Conservation (phyloP, 768 basidiomycete species). For the Hirschioporus abietinus region DNA sequence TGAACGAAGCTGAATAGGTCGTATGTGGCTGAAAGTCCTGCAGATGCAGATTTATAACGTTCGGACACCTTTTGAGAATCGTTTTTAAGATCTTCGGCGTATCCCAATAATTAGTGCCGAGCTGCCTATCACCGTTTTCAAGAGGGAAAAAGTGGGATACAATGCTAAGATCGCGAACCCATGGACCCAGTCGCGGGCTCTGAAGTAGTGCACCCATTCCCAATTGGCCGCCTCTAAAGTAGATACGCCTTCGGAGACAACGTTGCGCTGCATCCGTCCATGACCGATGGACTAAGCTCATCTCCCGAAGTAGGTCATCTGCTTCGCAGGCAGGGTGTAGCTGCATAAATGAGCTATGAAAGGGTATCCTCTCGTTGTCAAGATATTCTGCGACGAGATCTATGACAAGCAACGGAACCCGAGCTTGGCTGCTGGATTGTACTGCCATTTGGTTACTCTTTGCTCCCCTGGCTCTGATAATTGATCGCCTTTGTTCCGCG, state of each 20-base stretch:
- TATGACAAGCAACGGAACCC: not conserved
- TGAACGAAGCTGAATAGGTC: not conserved
- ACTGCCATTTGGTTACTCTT: not conserved
- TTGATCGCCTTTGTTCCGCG: not conserved
- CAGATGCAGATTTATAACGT: not conserved
- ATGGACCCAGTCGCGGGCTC: not conserved
- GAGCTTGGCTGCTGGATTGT: not conserved
- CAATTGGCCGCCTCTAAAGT: not conserved
- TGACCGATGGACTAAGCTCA: not conserved
- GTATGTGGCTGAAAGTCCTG: not conserved
- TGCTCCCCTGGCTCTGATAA: not conserved
- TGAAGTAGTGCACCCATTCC: not conserved
- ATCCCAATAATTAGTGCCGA: not conserved
- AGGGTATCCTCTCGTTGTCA: not conserved
- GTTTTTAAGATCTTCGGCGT: not conserved
- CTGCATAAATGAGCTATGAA: not conserved
- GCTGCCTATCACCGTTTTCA: not conserved
- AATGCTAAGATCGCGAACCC: not conserved
- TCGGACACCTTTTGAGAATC: not conserved
- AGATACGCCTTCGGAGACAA: not conserved
- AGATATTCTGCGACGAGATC: not conserved
- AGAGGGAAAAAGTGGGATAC: not conserved
- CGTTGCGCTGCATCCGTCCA: not conserved
- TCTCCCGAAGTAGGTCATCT: not conserved
- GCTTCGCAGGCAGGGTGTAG: not conserved